Percentiles rank a stretch among this genome's conserved stretches.
Conservation (phyloP, 306 rosid genomes). For the Cicer arietinum region DNA sequence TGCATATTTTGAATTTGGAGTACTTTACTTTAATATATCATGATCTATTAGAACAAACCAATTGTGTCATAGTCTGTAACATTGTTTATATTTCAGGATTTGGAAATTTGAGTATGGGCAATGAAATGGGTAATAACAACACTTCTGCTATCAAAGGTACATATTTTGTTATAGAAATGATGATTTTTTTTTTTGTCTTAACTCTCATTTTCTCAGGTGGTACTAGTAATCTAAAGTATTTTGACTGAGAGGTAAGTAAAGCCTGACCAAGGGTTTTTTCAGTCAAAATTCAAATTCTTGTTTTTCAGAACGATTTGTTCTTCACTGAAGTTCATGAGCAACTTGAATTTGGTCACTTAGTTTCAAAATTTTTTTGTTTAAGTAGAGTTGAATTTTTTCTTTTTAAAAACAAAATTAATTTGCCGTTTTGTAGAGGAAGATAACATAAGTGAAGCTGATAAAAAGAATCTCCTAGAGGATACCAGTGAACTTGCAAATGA, state of each 20-base stretch:
- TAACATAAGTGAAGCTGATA: conserved; percentile 44
- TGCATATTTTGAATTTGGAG: conserved; percentile 30
- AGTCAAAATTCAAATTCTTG: accelerated
- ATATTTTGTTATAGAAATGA: conserved; percentile 19
- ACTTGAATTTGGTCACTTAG: no score
- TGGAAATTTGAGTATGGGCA: conserved; percentile 71
- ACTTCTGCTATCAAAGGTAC: conserved; percentile 72
- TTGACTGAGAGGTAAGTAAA: no score
- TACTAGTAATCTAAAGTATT: no score
- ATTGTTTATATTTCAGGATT: conserved; percentile 63
- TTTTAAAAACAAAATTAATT: neutral
- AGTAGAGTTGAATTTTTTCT: conserved; percentile 9
- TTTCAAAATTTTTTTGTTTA: neutral
- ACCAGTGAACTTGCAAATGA: conserved; percentile 40
- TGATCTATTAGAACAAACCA: conserved; percentile 37
- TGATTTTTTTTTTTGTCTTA: neutral
- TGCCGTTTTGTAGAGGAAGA: conserved; percentile 64
- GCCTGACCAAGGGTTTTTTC: no score
- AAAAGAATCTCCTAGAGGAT: conserved; percentile 23
- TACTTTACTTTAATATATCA: conserved; percentile 37
- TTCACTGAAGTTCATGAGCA: no score
- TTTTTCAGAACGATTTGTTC: no score
- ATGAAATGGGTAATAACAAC: conserved; percentile 87
- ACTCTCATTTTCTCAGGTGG: no score
- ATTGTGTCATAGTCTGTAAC: conserved; percentile 33